phyloP scores from a whole-genome alignment of 1,139 yeast species.

The Suhomyces ambrosiae region DNA sequence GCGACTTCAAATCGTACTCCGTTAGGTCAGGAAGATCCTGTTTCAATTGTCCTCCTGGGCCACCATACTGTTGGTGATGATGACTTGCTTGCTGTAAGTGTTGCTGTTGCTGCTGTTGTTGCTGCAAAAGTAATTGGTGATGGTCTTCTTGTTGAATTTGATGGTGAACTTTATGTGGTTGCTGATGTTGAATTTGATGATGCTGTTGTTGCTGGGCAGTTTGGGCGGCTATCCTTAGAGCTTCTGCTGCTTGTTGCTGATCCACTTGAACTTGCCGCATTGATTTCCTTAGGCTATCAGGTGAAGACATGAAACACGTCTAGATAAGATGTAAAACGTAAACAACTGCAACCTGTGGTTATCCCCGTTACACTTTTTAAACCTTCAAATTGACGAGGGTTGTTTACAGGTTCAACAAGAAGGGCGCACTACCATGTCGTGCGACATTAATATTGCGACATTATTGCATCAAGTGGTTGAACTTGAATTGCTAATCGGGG shows the following conservation, averaged over 20 bases:
- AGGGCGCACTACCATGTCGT: slow-evolving; percentile 1
- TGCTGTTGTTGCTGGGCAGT: slow-evolving; percentile 12
- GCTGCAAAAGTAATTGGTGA: slow-evolving; percentile 19
- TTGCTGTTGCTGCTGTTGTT: slow-evolving; percentile 17
- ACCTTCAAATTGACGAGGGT: slow-evolving; percentile 10
- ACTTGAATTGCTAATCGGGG: no score
- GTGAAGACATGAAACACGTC: slow-evolving; percentile 13
- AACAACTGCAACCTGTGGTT: slow-evolving; percentile 14
- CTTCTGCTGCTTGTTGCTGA: slow-evolving; percentile 17
- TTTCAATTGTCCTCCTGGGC: slow-evolving; percentile 2
- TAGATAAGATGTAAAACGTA: slow-evolving; percentile 9
- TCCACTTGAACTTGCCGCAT: slow-evolving; percentile 15
- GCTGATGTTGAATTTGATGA: slow-evolving; percentile 7
- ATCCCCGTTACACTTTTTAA: slow-evolving; percentile 13
- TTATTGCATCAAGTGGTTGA: no score
- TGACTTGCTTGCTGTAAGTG: slow-evolving; percentile 10
- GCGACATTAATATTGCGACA: not conserved
- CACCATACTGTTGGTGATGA: slow-evolving; percentile 11
- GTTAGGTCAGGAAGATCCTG: slow-evolving; percentile 21
- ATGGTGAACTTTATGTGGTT: slow-evolving; percentile 10
- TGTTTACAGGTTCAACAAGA: slow-evolving; percentile 11
- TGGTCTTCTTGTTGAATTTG: slow-evolving; percentile 18
- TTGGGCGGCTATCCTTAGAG: slow-evolving; percentile 16
- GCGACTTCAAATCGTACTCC: slow-evolving; percentile 38
- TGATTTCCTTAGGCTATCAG: slow-evolving; percentile 9